Percentiles rank a stretch among this genome's conserved stretches.
Evolutionary conservation across 75 land plant genomes (phyloP).

Genomic region (Pseudotsuga menziesii): DNA sequence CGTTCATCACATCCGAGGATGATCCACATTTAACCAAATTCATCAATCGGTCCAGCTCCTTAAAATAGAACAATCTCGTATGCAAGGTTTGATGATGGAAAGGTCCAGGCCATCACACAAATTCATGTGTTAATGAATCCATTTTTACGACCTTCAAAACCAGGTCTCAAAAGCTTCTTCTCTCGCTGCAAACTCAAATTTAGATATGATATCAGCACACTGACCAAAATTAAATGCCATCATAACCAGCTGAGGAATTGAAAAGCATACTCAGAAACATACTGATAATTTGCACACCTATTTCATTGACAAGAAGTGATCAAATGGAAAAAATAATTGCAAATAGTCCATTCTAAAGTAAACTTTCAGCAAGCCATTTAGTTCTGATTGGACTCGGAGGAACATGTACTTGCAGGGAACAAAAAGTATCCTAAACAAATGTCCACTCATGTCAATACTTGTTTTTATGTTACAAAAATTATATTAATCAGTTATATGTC

Average conservation of each 20-base stretch:
- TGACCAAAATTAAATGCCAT: background rate
- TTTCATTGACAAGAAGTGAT: too few relatives aligned
- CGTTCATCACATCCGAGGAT: too few relatives aligned
- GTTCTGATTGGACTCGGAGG: too few relatives aligned
- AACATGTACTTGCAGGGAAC: too few relatives aligned
- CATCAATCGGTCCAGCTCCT: too few relatives aligned
- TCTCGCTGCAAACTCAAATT: slow-evolving; percentile 45
- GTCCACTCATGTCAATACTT: background rate
- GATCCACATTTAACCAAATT: too few relatives aligned
- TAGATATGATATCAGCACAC: background rate
- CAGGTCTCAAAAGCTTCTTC: slow-evolving; percentile 79
- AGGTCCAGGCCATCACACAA: background rate
- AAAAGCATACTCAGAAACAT: background rate
- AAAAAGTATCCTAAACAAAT: too few relatives aligned
- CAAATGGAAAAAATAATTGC: too few relatives aligned
- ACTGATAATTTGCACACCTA: background rate
- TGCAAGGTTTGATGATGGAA: too few relatives aligned
- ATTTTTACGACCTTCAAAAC: slow-evolving; percentile 74
- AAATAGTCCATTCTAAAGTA: too few relatives aligned
- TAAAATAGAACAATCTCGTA: too few relatives aligned
- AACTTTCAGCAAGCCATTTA: too few relatives aligned
- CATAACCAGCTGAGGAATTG: background rate
- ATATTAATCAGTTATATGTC: background rate
- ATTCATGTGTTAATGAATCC: slow-evolving; percentile 48
- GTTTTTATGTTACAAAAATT: background rate